phyloP scores from a whole-genome alignment of 257 asterid genomes.

The Striga asiatica region DNA sequence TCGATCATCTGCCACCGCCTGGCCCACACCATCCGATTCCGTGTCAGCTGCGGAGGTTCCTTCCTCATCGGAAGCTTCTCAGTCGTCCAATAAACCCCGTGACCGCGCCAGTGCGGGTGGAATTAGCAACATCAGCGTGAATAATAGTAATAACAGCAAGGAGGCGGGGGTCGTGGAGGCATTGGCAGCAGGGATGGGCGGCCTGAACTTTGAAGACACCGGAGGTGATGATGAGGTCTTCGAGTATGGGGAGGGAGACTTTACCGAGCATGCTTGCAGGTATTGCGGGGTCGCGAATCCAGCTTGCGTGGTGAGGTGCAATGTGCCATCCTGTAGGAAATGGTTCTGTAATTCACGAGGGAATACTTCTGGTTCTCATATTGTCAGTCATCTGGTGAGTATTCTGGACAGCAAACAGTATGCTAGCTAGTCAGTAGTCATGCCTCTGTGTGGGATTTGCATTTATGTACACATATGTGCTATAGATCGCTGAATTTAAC shows the following conservation, averaged over 20 bases:
- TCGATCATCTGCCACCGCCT: conserved; percentile 50
- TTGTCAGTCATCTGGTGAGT: conserved; percentile 94
- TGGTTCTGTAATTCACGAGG: conserved; percentile 99
- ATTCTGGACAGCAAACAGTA: neutral
- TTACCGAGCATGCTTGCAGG: conserved; percentile 82
- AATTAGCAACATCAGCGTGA: no score
- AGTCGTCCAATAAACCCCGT: conserved; percentile 34
- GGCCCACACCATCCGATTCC: conserved; percentile 79
- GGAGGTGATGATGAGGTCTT: conserved; percentile 83
- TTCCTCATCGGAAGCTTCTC: conserved; percentile 56
- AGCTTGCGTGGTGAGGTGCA: conserved; percentile 89
- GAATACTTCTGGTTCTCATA: conserved; percentile 97
- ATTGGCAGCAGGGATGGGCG: conserved; percentile 88
- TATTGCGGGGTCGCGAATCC: conserved; percentile 95
- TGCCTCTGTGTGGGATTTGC: no score
- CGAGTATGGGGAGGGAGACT: conserved; percentile 84
- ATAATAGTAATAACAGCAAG: conserved; percentile 25
- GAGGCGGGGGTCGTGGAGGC: conserved; percentile 81
- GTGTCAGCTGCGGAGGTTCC: conserved; percentile 42
- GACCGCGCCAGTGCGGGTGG: conserved; percentile 23
- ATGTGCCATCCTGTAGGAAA: conserved; percentile 89
- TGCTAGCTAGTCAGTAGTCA: neutral
- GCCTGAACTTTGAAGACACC: conserved; percentile 84
- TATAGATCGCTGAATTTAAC: neutral
- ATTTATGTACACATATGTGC: neutral